Percentiles rank a stretch among this genome's conserved stretches.
These are phyloP conservation scores for Sporothrix pallida DNA, from an alignment of 2,329 filamentous ascomycete species.

Conservation along the genomic window DNA sequence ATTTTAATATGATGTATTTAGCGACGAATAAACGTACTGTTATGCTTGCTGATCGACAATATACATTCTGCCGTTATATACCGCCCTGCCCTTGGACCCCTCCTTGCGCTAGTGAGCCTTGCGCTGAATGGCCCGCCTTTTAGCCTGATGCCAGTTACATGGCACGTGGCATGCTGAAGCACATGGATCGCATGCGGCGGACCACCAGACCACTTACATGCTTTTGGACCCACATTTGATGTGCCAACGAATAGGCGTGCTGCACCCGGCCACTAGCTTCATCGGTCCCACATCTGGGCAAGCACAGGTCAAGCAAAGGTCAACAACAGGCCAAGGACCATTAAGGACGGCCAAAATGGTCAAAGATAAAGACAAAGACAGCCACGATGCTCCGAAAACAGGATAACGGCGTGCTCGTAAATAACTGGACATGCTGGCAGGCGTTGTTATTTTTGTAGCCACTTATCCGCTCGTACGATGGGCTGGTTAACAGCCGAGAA, in stretches of 20 bases:
- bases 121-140: no score
- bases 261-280: conserved; percentile 5
- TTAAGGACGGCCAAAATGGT: not conserved
- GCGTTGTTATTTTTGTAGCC: not conserved
- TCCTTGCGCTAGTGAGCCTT: no score
- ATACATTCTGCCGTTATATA: no score
- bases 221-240: conserved; percentile 15
- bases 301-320: conserved; percentile 15
- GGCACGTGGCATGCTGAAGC: not conserved
- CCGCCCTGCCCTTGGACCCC: no score
- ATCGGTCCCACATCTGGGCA: conserved; percentile 12
- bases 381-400: not conserved
- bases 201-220: conserved; percentile 6
- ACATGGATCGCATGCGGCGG: not conserved
- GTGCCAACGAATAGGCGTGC: conserved; percentile 14
- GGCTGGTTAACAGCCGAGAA: no score
- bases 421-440: not conserved
- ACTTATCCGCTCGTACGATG: no score
- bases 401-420: not conserved
- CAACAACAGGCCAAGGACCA: not conserved
- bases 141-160: no score
- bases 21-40: no score
- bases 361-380: conserved; percentile 14
- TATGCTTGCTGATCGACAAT: no score
- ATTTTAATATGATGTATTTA: no score